Conservation (phyloP, 306 rosid species). For the Spatholobus suberectus region DNA sequence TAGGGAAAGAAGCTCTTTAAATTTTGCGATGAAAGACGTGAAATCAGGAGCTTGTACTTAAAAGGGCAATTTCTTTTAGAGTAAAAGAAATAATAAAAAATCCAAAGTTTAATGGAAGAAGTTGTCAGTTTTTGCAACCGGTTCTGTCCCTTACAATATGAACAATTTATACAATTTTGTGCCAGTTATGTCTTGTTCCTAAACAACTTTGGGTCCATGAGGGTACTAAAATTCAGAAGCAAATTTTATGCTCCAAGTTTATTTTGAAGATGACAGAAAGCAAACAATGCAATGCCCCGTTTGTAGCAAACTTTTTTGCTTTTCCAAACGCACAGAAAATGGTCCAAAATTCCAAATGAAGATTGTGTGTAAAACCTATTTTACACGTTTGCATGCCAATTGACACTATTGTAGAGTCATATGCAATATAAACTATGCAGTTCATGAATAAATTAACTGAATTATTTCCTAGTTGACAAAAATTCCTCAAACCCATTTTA, state of each 20-base stretch:
- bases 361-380: constrained; percentile 14
- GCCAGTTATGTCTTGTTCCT: constrained; percentile 37
- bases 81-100: constrained; percentile 2
- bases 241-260: constrained; percentile 43
- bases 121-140: constrained; percentile 50
- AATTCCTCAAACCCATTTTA: background rate
- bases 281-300: constrained; percentile 2
- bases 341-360: constrained; percentile 26
- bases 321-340: constrained; percentile 34
- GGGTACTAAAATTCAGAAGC: constrained; percentile 46
- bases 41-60: constrained; percentile 51
- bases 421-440: background rate
- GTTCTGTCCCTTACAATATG: constrained; percentile 39
- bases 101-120: constrained; percentile 42
- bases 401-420: background rate
- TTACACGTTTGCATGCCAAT: constrained; percentile 30
- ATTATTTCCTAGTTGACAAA: background rate
- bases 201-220: constrained; percentile 47
- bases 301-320: constrained; percentile 18
- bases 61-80: constrained; percentile 58
- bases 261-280: constrained; percentile 38
- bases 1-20: constrained; percentile 38
- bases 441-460: constrained; percentile 15
- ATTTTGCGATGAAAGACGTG: constrained; percentile 33
- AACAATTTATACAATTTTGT: constrained; percentile 37